These are phyloP conservation scores for Debaryomyces subglobosus DNA, from an alignment of 1,139 yeast genomes.

Conservation along the genomic window DNA sequence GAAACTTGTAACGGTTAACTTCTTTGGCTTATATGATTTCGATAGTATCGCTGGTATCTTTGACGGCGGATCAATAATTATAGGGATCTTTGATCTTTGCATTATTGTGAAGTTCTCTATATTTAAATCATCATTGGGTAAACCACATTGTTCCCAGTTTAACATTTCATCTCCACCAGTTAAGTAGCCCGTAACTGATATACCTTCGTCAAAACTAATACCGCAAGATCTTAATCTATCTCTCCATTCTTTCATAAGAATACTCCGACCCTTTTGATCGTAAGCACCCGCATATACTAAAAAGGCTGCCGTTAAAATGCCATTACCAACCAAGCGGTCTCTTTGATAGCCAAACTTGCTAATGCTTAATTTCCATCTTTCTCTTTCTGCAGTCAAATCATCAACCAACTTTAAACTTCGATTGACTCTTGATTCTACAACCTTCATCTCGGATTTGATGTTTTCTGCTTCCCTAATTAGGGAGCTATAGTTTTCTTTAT, in stretches of 20 bases:
- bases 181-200: slow-evolving; percentile 39
- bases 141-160: slow-evolving; percentile 56
- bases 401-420: slow-evolving; percentile 68
- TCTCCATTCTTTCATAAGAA: slow-evolving; percentile 46
- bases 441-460: slow-evolving; percentile 69
- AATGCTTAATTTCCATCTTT: slow-evolving; percentile 73
- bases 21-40: slow-evolving; percentile 32
- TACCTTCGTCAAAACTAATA: slow-evolving; percentile 45
- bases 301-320: slow-evolving; percentile 64
- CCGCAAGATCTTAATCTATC: slow-evolving; percentile 35
- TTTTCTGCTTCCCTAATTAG: slow-evolving; percentile 78
- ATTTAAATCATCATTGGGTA: slow-evolving; percentile 60
- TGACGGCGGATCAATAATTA: slow-evolving; percentile 76
- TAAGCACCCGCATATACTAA: slow-evolving; percentile 62
- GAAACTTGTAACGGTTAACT: slow-evolving; percentile 66
- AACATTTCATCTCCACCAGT: slow-evolving; percentile 43
- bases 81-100: slow-evolving; percentile 45
- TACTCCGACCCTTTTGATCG: slow-evolving; percentile 55
- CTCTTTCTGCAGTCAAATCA: slow-evolving; percentile 65
- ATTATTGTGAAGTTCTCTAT: slow-evolving; percentile 67
- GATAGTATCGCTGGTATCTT: slow-evolving; percentile 45
- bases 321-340: slow-evolving; percentile 61
- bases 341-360: slow-evolving; percentile 51
- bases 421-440: slow-evolving; percentile 61
- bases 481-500: slow-evolving; percentile 69